Evolutionary conservation across 2,329 filamentous ascomycete genomes (phyloP).

Genomic region (Pseudogymnoascus sp.): DNA sequence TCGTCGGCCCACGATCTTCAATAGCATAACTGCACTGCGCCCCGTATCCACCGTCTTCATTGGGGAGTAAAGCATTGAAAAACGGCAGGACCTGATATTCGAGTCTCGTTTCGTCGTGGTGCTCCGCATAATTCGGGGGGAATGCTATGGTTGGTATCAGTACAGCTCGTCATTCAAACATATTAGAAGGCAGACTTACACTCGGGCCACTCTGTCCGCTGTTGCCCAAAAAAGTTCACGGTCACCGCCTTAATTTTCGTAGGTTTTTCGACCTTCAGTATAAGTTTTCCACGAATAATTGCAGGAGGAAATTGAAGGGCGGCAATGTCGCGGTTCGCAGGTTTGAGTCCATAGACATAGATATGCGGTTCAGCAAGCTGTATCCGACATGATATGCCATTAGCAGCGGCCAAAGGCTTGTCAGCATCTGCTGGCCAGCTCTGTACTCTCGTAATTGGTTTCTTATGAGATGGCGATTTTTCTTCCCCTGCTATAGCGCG

Average conservation of each 20-base stretch:
- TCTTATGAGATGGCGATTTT: conserved; percentile 24
- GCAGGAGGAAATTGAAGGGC: conserved; percentile 47
- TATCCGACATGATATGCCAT: conserved; percentile 68
- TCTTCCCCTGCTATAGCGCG: conserved; percentile 27
- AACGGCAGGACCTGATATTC: conserved; percentile 87
- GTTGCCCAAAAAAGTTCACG: conserved; percentile 76
- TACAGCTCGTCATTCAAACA: neutral
- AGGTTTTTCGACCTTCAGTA: conserved; percentile 77
- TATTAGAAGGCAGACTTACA: conserved; percentile 45
- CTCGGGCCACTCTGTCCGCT: conserved; percentile 93
- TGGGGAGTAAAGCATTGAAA: conserved; percentile 71
- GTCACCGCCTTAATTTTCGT: conserved; percentile 90
- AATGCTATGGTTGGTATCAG: conserved; percentile 49
- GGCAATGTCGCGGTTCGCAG: conserved; percentile 47
- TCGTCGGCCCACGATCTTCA: conserved; percentile 22
- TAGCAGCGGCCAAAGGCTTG: conserved; percentile 69
- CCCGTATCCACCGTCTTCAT: conserved; percentile 53
- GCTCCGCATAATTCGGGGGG: conserved; percentile 76
- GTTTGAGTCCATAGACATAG: conserved; percentile 73
- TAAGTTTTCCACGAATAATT: conserved; percentile 77
- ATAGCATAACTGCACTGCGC: conserved; percentile 52
- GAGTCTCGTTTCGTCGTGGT: conserved; percentile 76
- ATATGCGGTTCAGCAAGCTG: conserved; percentile 72
- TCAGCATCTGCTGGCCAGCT: conserved; percentile 44
- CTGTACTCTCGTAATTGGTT: conserved; percentile 30